Conservation (phyloP, 306 rosid species). For the Ochetophila trinervis region DNA sequence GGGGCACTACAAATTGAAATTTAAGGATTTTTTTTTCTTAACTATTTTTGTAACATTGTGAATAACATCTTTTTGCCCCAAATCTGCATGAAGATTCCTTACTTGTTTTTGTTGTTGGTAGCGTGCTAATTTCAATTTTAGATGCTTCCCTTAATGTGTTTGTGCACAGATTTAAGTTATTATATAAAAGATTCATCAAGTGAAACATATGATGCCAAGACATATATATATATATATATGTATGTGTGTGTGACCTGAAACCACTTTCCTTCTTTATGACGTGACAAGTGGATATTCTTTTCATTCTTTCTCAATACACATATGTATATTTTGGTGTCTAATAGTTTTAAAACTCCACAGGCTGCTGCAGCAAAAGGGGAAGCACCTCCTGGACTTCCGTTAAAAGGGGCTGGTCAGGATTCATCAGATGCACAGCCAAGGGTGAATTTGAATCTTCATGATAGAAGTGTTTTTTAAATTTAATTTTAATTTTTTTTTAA, state of each 20-base stretch:
- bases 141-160: neutral
- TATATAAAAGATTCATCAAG: too few relatives aligned
- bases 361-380: slow-evolving; percentile 99
- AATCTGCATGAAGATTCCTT: too few relatives aligned
- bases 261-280: neutral
- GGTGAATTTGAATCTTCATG: slow-evolving; percentile 34
- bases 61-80: neutral
- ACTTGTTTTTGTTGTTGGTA: neutral
- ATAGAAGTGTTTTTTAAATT: too few relatives aligned
- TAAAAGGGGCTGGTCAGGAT: slow-evolving; percentile 98
- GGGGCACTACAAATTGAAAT: too few relatives aligned
- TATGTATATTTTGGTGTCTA: neutral
- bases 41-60: too few relatives aligned
- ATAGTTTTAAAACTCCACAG: slow-evolving; percentile 44
- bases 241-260: neutral
- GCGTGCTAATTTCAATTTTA: neutral
- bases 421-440: slow-evolving; percentile 74
- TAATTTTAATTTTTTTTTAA: slow-evolving; percentile 9
- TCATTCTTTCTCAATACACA: neutral
- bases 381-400: slow-evolving; percentile 98
- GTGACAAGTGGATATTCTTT: neutral
- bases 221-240: too few relatives aligned
- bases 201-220: too few relatives aligned
- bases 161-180: neutral
- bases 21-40: too few relatives aligned